These are phyloP conservation scores for Umbellularia californica DNA, from an alignment of 164 flowering plant genomes.

Conservation along the genomic window DNA sequence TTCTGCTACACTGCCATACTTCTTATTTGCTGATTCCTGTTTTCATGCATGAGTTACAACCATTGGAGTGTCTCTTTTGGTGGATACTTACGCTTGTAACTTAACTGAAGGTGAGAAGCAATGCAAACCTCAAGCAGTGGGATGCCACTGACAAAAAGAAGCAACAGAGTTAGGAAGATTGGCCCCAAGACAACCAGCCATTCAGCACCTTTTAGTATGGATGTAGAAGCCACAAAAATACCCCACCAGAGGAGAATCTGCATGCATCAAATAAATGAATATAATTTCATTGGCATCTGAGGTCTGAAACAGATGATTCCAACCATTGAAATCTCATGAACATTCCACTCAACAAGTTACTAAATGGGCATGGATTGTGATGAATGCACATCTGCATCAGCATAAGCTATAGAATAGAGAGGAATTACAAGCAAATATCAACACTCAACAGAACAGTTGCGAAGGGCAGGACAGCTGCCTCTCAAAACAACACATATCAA, in stretches of 20 bases:
- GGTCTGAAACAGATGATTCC: neutral
- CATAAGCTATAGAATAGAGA: neutral
- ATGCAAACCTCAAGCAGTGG: constrained; percentile 85
- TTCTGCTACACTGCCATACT: constrained; percentile 50
- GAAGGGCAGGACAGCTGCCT: too few species aligned
- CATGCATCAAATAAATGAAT: constrained; percentile 10
- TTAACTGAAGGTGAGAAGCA: constrained; percentile 5
- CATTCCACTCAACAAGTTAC: neutral
- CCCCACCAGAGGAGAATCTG: constrained; percentile 99
- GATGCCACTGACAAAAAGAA: constrained; percentile 92
- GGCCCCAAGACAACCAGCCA: constrained; percentile 92
- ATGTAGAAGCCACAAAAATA: constrained; percentile 72
- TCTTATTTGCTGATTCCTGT: constrained; percentile 91
- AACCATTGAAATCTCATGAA: neutral
- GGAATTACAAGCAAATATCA: neutral
- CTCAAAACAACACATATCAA: too few species aligned
- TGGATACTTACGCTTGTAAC: neutral
- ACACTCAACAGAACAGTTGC: neutral
- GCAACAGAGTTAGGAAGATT: constrained; percentile 70
- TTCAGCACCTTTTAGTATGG: constrained; percentile 72
- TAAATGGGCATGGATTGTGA: too few species aligned
- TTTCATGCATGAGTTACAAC: constrained; percentile 7
- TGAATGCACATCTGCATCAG: neutral
- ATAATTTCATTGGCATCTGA: neutral
- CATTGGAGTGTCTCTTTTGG: constrained; percentile 1